phyloP scores from a whole-genome alignment of 768 basidiomycete genomes.

The Lentinus brumalis region DNA sequence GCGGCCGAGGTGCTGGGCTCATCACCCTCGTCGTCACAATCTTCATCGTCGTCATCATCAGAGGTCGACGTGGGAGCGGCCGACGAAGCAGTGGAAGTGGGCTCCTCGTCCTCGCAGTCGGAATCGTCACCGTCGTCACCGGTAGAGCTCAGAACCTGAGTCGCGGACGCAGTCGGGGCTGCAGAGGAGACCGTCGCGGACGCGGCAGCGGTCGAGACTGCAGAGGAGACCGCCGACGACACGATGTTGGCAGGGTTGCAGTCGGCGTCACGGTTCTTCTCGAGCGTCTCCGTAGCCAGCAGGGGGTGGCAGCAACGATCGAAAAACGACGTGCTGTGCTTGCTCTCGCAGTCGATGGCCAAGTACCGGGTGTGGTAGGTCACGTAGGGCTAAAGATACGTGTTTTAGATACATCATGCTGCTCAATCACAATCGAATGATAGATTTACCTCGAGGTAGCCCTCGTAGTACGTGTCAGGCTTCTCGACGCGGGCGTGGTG shows the following conservation, averaged over 20 bases:
- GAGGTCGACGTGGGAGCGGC: constrained; percentile 28
- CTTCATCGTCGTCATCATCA: constrained; percentile 33
- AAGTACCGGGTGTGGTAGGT: constrained; percentile 65
- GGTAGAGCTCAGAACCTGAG: constrained; percentile 15
- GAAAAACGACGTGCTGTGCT: constrained; percentile 53
- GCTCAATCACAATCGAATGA: neutral
- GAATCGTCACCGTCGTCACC: constrained; percentile 10
- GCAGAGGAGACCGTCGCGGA: constrained; percentile 12
- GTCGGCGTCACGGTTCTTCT: constrained; percentile 46
- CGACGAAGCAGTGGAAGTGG: constrained; percentile 21
- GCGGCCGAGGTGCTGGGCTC: constrained; percentile 7
- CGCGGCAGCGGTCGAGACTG: constrained; percentile 4
- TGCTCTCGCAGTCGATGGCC: constrained; percentile 47
- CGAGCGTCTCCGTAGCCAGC: constrained; percentile 53
- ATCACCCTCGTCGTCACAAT: constrained; percentile 39
- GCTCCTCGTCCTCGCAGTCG: constrained; percentile 17
- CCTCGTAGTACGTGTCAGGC: constrained; percentile 40
- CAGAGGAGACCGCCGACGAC: constrained; percentile 13
- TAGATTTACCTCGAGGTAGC: constrained; percentile 46
- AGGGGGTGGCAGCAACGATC: constrained; percentile 72
- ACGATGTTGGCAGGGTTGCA: constrained; percentile 50
- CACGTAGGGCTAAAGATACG: constrained; percentile 44
- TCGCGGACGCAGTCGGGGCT: constrained; percentile 20
- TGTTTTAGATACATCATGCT: neutral
- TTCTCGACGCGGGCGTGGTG: constrained; percentile 38